Evolutionary conservation across 2,329 filamentous ascomycete genomes (phyloP).

Genomic region (Talaromyces sp.): DNA sequence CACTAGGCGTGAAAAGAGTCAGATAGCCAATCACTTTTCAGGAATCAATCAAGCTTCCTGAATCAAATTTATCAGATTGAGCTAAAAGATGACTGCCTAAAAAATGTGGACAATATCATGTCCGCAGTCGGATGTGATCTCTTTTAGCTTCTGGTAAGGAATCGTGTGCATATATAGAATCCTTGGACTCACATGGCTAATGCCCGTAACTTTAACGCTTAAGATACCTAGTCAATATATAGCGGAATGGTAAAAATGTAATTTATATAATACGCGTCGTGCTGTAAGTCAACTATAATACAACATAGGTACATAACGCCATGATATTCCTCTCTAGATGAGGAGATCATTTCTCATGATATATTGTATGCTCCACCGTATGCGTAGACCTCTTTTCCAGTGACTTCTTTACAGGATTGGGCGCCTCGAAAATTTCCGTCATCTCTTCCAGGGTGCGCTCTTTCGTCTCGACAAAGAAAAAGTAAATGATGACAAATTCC

Average conservation of each 20-base stretch:
- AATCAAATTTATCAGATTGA: background rate
- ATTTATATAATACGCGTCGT: background rate
- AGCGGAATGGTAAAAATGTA: background rate
- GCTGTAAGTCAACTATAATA: too few species aligned
- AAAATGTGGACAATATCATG: background rate
- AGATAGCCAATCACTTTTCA: background rate
- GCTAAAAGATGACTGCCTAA: background rate
- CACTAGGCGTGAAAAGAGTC: too few species aligned
- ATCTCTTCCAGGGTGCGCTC: slow-evolving; percentile 18
- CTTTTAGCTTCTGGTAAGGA: background rate
- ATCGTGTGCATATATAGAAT: background rate
- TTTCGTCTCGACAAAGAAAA: slow-evolving; percentile 19
- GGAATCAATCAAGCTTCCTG: background rate
- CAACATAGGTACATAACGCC: background rate
- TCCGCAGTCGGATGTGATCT: background rate
- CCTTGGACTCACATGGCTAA: background rate
- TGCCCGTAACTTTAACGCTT: background rate
- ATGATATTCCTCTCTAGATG: background rate
- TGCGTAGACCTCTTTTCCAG: slow-evolving; percentile 11
- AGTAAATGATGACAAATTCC: slow-evolving; percentile 17
- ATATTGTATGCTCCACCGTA: slow-evolving; percentile 13
- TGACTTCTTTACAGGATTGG: slow-evolving; percentile 14
- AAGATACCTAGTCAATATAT: background rate
- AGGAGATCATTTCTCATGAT: background rate
- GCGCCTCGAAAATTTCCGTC: slow-evolving; percentile 18